phyloP scores from a whole-genome alignment of 1,284 basidiomycete species.

The Fistulinella cinereoalba region DNA sequence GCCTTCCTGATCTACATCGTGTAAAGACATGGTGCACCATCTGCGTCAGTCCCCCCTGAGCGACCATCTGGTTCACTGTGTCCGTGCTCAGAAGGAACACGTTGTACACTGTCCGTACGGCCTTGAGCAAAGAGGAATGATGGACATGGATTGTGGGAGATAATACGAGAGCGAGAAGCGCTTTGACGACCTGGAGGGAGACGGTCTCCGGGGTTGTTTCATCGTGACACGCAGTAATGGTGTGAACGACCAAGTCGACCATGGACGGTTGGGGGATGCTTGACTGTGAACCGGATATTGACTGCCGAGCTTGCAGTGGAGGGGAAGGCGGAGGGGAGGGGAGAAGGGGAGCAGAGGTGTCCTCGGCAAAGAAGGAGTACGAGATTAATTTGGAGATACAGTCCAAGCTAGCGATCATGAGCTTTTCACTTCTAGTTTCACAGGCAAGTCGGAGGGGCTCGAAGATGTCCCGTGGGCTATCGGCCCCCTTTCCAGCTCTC shows the following conservation, averaged over 20 bases:
- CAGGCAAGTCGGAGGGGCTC: conserved; percentile 91
- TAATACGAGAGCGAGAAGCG: conserved; percentile 82
- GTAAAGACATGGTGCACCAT: conserved; percentile 96
- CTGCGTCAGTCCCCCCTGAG: conserved; percentile 93
- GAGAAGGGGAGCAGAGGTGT: conserved; percentile 28
- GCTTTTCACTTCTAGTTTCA: conserved; percentile 87
- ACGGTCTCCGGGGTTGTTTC: conserved; percentile 86
- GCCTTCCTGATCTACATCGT: conserved; percentile 53
- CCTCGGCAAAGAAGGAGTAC: conserved; percentile 89
- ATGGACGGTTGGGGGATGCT: conserved; percentile 62
- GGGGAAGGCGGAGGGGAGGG: conserved; percentile 74
- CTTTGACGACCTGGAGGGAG: conserved; percentile 93
- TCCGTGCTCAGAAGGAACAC: conserved; percentile 89
- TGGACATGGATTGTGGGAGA: conserved; percentile 86
- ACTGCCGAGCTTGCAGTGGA: conserved; percentile 43
- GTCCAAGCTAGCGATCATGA: conserved; percentile 93
- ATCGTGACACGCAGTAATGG: conserved; percentile 89
- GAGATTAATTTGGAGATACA: conserved; percentile 95
- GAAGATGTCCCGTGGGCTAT: conserved; percentile 82
- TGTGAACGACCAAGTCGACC: conserved; percentile 89
- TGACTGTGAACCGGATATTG: conserved; percentile 49
- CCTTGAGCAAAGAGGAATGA: conserved; percentile 91
- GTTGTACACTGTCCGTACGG: conserved; percentile 95
- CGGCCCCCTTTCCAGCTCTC: conserved; percentile 64
- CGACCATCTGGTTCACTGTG: conserved; percentile 91